Base-by-base conservation (phyloP, 768 basidiomycete species). In the Suillus subluteus region DNA sequence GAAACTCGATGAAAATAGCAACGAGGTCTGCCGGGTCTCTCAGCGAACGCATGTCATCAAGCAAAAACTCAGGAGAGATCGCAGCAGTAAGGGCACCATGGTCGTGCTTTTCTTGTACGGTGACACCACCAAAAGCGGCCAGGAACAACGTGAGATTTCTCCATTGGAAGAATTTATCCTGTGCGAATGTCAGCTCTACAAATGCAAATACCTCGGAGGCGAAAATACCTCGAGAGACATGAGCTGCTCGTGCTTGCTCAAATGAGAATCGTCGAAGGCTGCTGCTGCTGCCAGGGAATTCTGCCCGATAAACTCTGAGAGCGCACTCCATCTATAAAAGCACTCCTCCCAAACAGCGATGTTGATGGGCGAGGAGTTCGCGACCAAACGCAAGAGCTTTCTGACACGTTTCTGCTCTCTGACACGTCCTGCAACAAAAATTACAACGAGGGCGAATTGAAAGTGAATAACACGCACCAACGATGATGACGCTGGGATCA, bases 161-260 rank as follows among this genome's bases (percentile, higher is more conserved):
- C 95, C 95, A 98, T 70, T 94, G 91, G 44, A 83, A 85, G 50
- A 88, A 85, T 69, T 87, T 83, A 23, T 94, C 92, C 92, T 94
- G 63, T 18, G 40, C 23, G 41, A 46, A 59, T 35, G 63, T 73
- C 35, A 30, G 18, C 15, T 32, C 41, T 43, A 30, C 21, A 26
- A 43, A 56, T 54, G 21, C 37, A 54, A 15, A 54, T 26, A 58
- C 18, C 23, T 38, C 5, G 3, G 58, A 58, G 23, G 67, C 40
- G 40, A 16, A 61, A 64, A 8, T 66, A 83, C 83, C 73, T 85
- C 83, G 8, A 73, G 69, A 6, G 79, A 73, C 66, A 83, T 69
- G 26, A 72, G 73, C 65, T 77, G 78, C 63, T 84, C 83, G 58
- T 76, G 76, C 67, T 72, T 73, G 68, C 75, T 76, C 59, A 79